Conservation (phyloP, 306 rosid genomes). For the Potentilla sterilis region DNA sequence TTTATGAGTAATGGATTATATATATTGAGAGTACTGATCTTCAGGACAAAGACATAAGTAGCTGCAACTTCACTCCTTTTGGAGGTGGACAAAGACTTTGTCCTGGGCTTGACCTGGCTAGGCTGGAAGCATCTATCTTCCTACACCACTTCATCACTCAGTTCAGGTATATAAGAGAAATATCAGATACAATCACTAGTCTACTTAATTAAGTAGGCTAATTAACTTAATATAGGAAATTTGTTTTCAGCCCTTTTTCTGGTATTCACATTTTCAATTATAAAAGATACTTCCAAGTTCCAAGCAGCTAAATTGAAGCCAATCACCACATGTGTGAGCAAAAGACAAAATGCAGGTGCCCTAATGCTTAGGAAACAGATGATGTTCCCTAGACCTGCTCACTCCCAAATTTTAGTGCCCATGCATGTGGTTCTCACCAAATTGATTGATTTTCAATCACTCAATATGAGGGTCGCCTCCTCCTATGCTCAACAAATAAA, state of each 20-base stretch:
- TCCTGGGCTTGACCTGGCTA: constrained; percentile 93
- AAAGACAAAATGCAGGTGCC: neutral
- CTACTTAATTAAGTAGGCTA: neutral
- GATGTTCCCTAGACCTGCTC: constrained; percentile 8
- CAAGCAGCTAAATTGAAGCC: neutral
- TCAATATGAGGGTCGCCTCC: neutral
- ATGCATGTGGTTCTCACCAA: neutral
- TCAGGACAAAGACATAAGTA: constrained; percentile 67
- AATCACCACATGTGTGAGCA: neutral
- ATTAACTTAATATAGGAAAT: neutral
- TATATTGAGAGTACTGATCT: neutral
- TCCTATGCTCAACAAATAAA: neutral
- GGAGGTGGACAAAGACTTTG: constrained; percentile 97
- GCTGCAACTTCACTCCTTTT: constrained; percentile 80
- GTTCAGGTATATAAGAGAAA: constrained; percentile 52
- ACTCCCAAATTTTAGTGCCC: constrained; percentile 4
- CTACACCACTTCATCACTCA: constrained; percentile 81
- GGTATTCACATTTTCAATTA: neutral
- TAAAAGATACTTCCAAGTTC: constrained; percentile 16
- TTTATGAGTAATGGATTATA: constrained; percentile 13
- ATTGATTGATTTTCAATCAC: constrained; percentile 2
- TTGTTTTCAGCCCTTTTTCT: neutral
- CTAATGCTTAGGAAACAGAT: constrained; percentile 14
- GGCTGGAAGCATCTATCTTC: constrained; percentile 85
- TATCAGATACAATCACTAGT: neutral